Base-by-base conservation (phyloP, 2,329 filamentous ascomycete species). In the Colletotrichum filicis region DNA sequence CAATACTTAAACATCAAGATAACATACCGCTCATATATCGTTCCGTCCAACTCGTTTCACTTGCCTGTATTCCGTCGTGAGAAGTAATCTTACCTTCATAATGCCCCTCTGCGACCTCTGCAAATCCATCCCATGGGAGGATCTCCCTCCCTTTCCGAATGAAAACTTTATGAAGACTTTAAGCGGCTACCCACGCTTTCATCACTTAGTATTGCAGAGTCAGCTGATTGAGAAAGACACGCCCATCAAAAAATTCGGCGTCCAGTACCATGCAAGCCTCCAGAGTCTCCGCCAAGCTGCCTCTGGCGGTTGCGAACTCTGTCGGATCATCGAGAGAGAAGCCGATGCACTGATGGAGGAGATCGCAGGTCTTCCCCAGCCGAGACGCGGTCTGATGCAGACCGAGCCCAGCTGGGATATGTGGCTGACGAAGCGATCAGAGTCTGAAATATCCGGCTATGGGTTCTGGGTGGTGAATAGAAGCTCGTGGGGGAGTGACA, bases 141-240 rank as follows among this genome's bases (percentile, higher is more conserved):
- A 69, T n/a, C 70, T 73, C n/a, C 66, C 59, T 16, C 59, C 66
- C 9, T 73, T 69, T 12, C 66, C 66, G 5, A 46, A 53, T 22
- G 65, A 69, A 7, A 32, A 60, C 1, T 64, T 52, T n/a, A 5
- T 7, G 2, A 65, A 42, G 26, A 68, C 69, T 4, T 30, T 72
- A 12, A 64, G 59, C 9, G 59, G 70, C 14, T 26, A 46, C 5
- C 42, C 42, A 8, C 59, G 59, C 3, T 55, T 59, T 6, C 59
- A 64, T 9, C 53, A 59, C 16, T 16, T 69, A 5, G 8, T 32
- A 6, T 24, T 69, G 19, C n/a, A 68, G 3, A 35, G 32, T 4
- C 28, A 32, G 1, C 26, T 52, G 19, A 9, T 42, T 30, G 8
- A 69, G 12, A 60, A 46, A 42, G 42, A 60, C 11, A 55, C 26